Conservation (phyloP, 73 alveolate genomes). For the Vitrella brassicaformis region DNA sequence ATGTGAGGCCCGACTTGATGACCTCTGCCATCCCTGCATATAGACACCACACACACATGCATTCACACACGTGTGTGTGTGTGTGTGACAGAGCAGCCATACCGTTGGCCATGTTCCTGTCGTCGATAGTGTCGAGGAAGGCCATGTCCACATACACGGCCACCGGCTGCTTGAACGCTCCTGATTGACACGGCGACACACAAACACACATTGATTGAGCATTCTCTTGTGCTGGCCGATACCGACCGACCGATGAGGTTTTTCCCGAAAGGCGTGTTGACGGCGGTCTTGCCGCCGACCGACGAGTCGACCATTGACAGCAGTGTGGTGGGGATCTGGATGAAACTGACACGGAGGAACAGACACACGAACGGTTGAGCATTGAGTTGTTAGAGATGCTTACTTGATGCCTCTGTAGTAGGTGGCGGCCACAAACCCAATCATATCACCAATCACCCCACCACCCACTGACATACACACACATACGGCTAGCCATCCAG, state of each 20-base stretch:
- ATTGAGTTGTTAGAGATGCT: background rate
- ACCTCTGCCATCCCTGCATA: too few relatives aligned
- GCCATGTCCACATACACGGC: slow-evolving; percentile 7
- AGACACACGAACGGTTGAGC: background rate
- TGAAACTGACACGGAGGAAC: slow-evolving; percentile 19
- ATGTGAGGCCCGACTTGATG: slow-evolving; percentile 26
- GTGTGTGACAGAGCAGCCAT: too few relatives aligned
- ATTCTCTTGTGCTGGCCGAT: too few relatives aligned
- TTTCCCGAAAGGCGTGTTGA: slow-evolving; percentile 29
- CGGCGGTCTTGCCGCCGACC: slow-evolving; percentile 46
- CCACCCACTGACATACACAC: slow-evolving; percentile 47
- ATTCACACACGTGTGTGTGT: too few relatives aligned
- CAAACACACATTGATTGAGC: too few relatives aligned
- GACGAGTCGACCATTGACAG: slow-evolving; percentile 42
- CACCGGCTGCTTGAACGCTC: slow-evolving; percentile 16
- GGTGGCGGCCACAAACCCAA: slow-evolving; percentile 40
- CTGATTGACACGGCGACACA: too few relatives aligned
- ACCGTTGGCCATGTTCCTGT: slow-evolving; percentile 37
- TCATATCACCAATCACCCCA: slow-evolving; percentile 42
- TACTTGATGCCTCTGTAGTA: slow-evolving; percentile 31
- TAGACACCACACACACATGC: too few relatives aligned
- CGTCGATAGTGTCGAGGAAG: slow-evolving; percentile 19
- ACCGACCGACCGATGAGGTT: slow-evolving; percentile 22
- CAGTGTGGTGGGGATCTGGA: slow-evolving; percentile 9
- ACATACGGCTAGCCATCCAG: too few relatives aligned